Base-by-base conservation (phyloP, 2,329 filamentous ascomycete genomes). In the Triangularia setosa region DNA sequence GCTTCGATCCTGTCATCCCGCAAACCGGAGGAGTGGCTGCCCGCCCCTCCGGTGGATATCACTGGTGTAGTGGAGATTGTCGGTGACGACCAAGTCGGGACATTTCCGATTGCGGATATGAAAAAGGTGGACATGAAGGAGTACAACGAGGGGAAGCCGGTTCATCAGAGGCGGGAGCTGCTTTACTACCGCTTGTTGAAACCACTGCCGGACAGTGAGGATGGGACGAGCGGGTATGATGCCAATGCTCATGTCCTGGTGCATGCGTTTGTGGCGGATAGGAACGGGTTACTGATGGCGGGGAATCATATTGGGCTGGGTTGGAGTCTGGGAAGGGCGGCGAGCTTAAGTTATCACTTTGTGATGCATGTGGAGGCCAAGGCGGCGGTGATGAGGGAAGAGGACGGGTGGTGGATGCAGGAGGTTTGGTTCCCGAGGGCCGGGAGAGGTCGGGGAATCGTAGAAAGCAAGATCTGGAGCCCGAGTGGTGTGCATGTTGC, bases 401-500 rank as follows among this genome's bases (percentile, higher is more conserved):
- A 69, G 14, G 69, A 73, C 5, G 76, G 75, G 12, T 86, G 83
- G 83, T 86, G 83, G 83, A 71, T 85, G 16, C 81, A 84, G 70
- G 83, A 86, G 70, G 75, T 76, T 1, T 77, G 70, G 30, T 85
- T 83, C 71, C 81, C 83, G 3, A 73, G 83, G 23, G 75, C 79
- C 2, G 79, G 74, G 23, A 78, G 79, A 2, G 81, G 81, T 0
- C 75, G 83, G 52, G 80, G 77, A 1, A 76, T 82, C 57, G 73
- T 85, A 65, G 75, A 81, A 71, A 79, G 76, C 61, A 81, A 81
- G 73, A 79, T 84, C 30, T 86, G 83, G 83, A 85, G 82, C 64
- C 83, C 83, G 0, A 68, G 72, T 2, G 83, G 83, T 2, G 75
- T 79, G 23, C 83, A 85, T 68, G 79, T 86, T 1, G 83, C 83